Percentiles rank a stretch among this genome's conserved stretches.
phyloP scores from a whole-genome alignment of 331 rosid species.

The Spiraea crenata region DNA sequence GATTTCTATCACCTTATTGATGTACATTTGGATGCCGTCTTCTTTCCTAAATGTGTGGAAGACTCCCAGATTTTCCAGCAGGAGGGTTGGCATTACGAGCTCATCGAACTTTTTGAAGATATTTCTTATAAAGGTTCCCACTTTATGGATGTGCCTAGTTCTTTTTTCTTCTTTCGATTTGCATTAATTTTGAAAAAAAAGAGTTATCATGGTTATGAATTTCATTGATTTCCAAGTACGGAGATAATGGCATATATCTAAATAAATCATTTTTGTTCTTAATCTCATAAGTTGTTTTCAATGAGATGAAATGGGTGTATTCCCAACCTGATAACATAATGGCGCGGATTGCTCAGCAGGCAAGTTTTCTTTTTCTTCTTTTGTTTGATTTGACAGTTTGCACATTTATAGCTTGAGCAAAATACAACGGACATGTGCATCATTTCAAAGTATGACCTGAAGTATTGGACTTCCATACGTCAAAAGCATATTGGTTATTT shows the following conservation, averaged over 20 bases:
- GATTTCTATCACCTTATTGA: slow-evolving; percentile 80
- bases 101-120: too few relatives aligned
- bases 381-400: neutral
- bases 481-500: too few relatives aligned
- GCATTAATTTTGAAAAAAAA: too few relatives aligned
- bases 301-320: slow-evolving; percentile 98
- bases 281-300: slow-evolving; percentile 87
- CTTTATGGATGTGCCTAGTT: slow-evolving; percentile 1
- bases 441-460: too few relatives aligned
- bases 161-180: slow-evolving; percentile 4
- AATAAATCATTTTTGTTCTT: slow-evolving; percentile 19
- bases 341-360: slow-evolving; percentile 88
- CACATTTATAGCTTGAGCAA: neutral
- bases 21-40: too few relatives aligned
- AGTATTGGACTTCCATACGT: too few relatives aligned
- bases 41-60: too few relatives aligned
- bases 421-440: too few relatives aligned
- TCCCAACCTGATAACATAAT: slow-evolving; percentile 93
- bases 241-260: neutral
- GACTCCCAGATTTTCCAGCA: too few relatives aligned
- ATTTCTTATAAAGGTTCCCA: slow-evolving; percentile 9
- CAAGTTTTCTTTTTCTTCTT: slow-evolving; percentile 36
- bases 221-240: neutral
- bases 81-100: neutral
- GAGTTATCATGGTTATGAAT: neutral